Evolutionary conservation across 768 basidiomycete genomes (phyloP), one percentile per base, ranked within the genome.

Genomic region (Pleurotus pulmonarius): DNA sequence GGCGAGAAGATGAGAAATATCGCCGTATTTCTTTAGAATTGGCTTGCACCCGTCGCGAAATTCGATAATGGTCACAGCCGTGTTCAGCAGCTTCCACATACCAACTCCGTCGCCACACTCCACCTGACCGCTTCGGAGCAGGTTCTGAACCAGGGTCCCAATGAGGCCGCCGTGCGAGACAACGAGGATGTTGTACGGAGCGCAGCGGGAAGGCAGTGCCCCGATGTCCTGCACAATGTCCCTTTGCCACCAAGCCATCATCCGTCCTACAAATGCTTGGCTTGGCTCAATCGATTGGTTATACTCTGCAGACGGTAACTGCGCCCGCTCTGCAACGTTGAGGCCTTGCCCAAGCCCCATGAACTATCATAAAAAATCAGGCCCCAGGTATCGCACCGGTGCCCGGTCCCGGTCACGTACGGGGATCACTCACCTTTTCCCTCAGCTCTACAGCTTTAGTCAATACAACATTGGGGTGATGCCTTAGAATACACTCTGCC

Each of bases 101-200:
- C n/a, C 65, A 61, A 77, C 71, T 1, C 72, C 73, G 13, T 70
- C 63, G 20, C 66, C 74, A 54, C 72, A 73, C 47, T 55, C 60
- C 51, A 79, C 60, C 60, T 72, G 65, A 34, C 75, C 65, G 44
- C 73, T 75, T 18, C 70, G 68, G n/a, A 80, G 60, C 63, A 90
- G 63, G 40, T 65, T 69, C 16, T 72, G 71, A 56, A 87, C 71
- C 54, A 91, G 73, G 25, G 73, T 71, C 16, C 70, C 69, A 57
- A 91, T 88, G 62, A 81, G 76, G 0, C 81, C 87, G 2, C 87
- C 87, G 56, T 92, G 90, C 41, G 83, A 81, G 57, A 83, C 80
- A 11, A 85, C 78, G 26, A 92, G 74, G 45, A 89, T 73, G 56
- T 77, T 68, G 52, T 68, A 65, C 37, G 76, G 67, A 16, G 62